Evolutionary conservation across 306 rosid genomes (phyloP).

Genomic region (Gastrolobium villosum): DNA sequence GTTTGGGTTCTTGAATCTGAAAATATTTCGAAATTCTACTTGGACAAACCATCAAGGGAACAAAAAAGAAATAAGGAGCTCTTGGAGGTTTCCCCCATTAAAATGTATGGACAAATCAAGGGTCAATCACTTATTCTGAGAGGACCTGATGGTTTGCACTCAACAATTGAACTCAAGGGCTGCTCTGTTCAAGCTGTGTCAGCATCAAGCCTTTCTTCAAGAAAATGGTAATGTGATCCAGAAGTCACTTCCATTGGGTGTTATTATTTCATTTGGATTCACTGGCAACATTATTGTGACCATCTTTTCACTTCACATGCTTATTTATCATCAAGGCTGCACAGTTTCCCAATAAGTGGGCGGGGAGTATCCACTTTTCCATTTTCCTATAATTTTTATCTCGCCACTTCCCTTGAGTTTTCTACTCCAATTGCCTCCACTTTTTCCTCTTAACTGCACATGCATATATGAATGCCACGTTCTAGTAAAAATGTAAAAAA

Average conservation of each 20-base stretch:
- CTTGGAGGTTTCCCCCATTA: slow-evolving; percentile 79
- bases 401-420: neutral
- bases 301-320: slow-evolving; percentile 24
- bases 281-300: slow-evolving; percentile 1
- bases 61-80: slow-evolving; percentile 64
- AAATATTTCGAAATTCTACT: slow-evolving; percentile 52
- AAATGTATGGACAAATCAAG: slow-evolving; percentile 70
- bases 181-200: slow-evolving; percentile 87
- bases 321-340: neutral
- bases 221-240: slow-evolving; percentile 77
- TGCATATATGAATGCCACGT: slow-evolving; percentile 1
- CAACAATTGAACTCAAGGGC: slow-evolving; percentile 67
- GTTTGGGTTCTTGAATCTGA: slow-evolving; percentile 87
- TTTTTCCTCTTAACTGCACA: slow-evolving; percentile 27
- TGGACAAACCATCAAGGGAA: slow-evolving; percentile 57
- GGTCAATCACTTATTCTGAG: slow-evolving; percentile 61
- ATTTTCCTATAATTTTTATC: neutral
- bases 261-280: slow-evolving; percentile 30
- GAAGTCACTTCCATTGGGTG: slow-evolving; percentile 38
- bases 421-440: neutral
- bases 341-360: neutral
- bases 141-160: slow-evolving; percentile 61
- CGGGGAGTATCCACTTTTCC: neutral
- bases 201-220: slow-evolving; percentile 70
- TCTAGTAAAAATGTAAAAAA: slow-evolving; percentile 16